A percentile compares a stretch with the other conserved stretches of the same genome.
phyloP scores from a whole-genome alignment of 2,329 filamentous ascomycete genomes.

The Talaromyces verruculosus region DNA sequence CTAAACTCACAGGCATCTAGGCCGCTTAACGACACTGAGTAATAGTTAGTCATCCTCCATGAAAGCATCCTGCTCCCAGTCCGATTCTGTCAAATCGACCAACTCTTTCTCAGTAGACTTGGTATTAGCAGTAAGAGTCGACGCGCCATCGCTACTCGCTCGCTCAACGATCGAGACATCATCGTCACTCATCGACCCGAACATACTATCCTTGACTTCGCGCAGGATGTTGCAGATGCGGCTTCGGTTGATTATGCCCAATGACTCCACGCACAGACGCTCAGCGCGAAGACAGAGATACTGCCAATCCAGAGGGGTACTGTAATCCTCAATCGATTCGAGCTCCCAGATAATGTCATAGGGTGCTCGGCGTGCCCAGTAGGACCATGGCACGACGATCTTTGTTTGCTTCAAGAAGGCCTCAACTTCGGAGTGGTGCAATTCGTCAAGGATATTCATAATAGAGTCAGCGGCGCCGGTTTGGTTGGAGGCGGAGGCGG shows the following conservation, averaged over 20 bases:
- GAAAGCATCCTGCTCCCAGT: slow-evolving; percentile 8
- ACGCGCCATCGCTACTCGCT: neutral
- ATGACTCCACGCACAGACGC: slow-evolving; percentile 17
- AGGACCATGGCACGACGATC: slow-evolving; percentile 4
- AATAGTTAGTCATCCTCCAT: neutral
- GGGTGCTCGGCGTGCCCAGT: slow-evolving; percentile 16
- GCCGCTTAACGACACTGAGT: no score
- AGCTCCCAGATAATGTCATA: slow-evolving; percentile 16
- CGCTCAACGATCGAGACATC: neutral
- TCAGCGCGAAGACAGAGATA: slow-evolving; percentile 17
- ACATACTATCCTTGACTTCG: neutral
- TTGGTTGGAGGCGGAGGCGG: neutral
- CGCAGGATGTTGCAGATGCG: slow-evolving; percentile 16
- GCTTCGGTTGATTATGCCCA: slow-evolving; percentile 15
- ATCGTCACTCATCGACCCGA: neutral
- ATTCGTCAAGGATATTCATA: slow-evolving; percentile 3
- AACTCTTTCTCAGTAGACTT: neutral
- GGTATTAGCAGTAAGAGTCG: neutral
- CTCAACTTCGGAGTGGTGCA: slow-evolving; percentile 16
- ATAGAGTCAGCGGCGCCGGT: neutral
- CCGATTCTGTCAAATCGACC: neutral
- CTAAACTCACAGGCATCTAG: neutral
- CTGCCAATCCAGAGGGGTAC: slow-evolving; percentile 16
- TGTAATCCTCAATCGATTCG: neutral
- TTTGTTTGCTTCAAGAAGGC: slow-evolving; percentile 1